Percentiles rank a stretch among this genome's conserved stretches.
These are phyloP conservation scores for Saturnispora besseyi DNA, from an alignment of 805 yeast genomes.

Conservation along the genomic window DNA sequence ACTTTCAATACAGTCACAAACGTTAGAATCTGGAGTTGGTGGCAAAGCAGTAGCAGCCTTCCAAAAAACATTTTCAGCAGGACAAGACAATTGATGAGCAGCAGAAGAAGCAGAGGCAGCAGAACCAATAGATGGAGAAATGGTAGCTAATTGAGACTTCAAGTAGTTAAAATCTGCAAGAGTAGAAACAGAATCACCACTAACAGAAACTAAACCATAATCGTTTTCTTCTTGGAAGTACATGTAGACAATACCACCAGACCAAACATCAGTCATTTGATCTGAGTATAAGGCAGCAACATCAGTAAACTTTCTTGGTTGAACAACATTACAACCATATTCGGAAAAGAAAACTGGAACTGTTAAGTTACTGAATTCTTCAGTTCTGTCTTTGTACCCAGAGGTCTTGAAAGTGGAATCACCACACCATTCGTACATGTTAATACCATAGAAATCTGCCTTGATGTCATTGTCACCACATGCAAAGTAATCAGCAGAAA, in stretches of 20 bases:
- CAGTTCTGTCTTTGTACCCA: constrained; percentile 64
- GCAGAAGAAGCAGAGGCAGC: constrained; percentile 29
- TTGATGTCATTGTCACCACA: constrained; percentile 66
- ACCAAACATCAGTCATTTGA: constrained; percentile 84
- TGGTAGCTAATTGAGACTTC: constrained; percentile 42
- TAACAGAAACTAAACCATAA: constrained; percentile 66
- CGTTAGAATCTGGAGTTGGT: constrained; percentile 62
- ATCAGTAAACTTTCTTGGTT: constrained; percentile 73
- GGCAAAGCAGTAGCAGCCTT: constrained; percentile 59
- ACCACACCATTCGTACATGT: constrained; percentile 90
- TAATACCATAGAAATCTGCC: constrained; percentile 74
- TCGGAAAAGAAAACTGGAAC: constrained; percentile 81
- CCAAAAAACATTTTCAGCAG: constrained; percentile 50
- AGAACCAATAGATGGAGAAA: constrained; percentile 42
- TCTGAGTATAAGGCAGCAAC: constrained; percentile 55
- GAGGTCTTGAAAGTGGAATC: constrained; percentile 46
- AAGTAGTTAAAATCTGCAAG: constrained; percentile 51
- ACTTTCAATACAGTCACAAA: constrained; percentile 52
- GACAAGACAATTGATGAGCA: constrained; percentile 36
- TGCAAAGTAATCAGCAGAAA: constrained; percentile 74
- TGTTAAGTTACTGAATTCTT: constrained; percentile 62
- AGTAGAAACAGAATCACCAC: constrained; percentile 42
- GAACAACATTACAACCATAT: constrained; percentile 71
- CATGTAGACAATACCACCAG: constrained; percentile 92
- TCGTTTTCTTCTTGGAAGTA: constrained; percentile 77